These are phyloP conservation scores for Epichloe festucae DNA, from an alignment of 2,329 filamentous ascomycete species.

Conservation along the genomic window DNA sequence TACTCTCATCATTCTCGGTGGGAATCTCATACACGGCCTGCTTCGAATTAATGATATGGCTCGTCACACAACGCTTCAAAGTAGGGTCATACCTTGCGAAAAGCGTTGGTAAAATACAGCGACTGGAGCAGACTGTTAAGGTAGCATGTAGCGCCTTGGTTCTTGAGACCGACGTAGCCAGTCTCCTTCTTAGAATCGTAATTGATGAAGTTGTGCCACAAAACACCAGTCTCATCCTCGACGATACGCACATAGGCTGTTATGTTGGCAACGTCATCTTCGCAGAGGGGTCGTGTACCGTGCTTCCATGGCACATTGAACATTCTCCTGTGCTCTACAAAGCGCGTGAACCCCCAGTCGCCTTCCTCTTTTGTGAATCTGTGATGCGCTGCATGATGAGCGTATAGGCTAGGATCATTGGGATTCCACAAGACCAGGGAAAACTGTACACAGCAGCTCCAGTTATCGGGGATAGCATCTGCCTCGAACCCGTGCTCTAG, in stretches of 20 bases:
- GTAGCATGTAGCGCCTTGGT: conserved; percentile 89
- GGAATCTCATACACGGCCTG: conserved; percentile 95
- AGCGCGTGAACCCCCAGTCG: conserved; percentile 98
- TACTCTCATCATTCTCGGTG: conserved; percentile 69
- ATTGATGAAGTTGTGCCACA: conserved; percentile 86
- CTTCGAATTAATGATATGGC: conserved; percentile 6
- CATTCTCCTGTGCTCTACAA: conserved; percentile 75
- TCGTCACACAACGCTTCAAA: not conserved
- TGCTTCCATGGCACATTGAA: conserved; percentile 70
- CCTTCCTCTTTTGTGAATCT: conserved; percentile 93
- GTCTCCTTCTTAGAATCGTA: conserved; percentile 99
- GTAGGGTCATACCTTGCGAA: conserved; percentile 59
- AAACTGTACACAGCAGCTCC: conserved; percentile 96
- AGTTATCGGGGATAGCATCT: conserved; percentile 67
- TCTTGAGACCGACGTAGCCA: conserved; percentile 90
- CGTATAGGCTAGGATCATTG: conserved; percentile 76
- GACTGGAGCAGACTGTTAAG: conserved; percentile 76
- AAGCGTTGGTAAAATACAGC: conserved; percentile 79
- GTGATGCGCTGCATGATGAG: conserved; percentile 77
- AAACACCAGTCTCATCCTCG: conserved; percentile 74
- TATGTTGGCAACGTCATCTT: conserved; percentile 65
- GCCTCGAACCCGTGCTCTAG: conserved; percentile 86
- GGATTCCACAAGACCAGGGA: conserved; percentile 88
- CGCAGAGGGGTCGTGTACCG: conserved; percentile 57
- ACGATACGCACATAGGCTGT: conserved; percentile 73